These are phyloP conservation scores for Flaveria bidentis DNA, from an alignment of 129 eudicot genomes.

Conservation along the genomic window DNA sequence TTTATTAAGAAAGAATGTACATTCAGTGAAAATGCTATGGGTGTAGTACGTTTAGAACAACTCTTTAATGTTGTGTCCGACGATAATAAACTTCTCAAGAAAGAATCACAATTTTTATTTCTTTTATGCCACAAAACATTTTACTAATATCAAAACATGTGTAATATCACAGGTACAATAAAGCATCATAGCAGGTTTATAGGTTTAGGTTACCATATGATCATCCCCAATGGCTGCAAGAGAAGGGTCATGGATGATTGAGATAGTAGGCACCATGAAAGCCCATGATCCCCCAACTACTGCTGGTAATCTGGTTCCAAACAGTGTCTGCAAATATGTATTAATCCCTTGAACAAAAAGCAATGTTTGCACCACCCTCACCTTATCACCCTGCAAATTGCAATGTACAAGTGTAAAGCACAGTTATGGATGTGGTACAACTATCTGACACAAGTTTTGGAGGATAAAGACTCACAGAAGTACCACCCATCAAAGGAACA, in stretches of 20 bases:
- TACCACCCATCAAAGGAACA: conserved; percentile 96
- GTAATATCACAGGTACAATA: neutral
- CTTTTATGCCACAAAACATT: conserved; percentile 6
- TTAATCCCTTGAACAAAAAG: conserved; percentile 94
- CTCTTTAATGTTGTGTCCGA: neutral
- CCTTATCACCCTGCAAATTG: conserved; percentile 75
- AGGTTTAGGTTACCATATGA: conserved; percentile 54
- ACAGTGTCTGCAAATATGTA: conserved; percentile 82
- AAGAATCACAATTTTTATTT: neutral
- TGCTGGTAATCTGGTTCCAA: conserved; percentile 91
- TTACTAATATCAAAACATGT: neutral
- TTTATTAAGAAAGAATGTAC: too few species aligned
- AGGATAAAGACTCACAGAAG: conserved; percentile 57
- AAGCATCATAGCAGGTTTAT: conserved; percentile 16
- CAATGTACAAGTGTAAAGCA: conserved; percentile 21
- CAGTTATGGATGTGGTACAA: conserved; percentile 18
- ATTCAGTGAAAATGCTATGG: too few species aligned
- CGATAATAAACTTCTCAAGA: neutral
- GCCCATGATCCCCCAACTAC: conserved; percentile 99
- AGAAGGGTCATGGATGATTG: conserved; percentile 88
- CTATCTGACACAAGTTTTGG: conserved; percentile 14
- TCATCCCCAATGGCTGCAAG: conserved; percentile 61
- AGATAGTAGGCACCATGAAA: conserved; percentile 88
- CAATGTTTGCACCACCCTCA: conserved; percentile 94
- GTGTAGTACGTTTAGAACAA: too few species aligned